Evolutionary conservation across 345 rosid species (phyloP).

Genomic region (Streptanthus diversifolius): DNA sequence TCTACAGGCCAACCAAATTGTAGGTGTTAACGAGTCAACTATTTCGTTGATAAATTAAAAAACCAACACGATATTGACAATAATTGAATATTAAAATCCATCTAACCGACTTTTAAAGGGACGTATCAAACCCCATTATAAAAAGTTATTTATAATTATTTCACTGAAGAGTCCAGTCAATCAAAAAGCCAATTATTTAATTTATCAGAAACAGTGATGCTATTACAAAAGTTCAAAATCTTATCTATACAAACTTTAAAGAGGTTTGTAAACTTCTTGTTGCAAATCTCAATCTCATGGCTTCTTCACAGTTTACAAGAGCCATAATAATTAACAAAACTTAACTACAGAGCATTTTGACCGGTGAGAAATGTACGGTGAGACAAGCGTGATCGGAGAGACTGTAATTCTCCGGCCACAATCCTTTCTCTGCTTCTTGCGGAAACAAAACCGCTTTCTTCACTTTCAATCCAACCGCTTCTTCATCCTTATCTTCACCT

Average conservation of each 20-base stretch:
- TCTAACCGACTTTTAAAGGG: background rate
- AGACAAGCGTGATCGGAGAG: conserved; percentile 92
- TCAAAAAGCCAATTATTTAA: background rate
- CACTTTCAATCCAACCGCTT: conserved; percentile 65
- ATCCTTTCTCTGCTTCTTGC: conserved; percentile 80
- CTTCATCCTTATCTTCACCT: conserved; percentile 17
- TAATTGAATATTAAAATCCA: background rate
- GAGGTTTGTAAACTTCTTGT: background rate
- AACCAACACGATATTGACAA: background rate
- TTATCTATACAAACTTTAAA: background rate
- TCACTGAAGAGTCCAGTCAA: background rate
- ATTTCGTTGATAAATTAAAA: no score
- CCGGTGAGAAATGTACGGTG: conserved; percentile 76
- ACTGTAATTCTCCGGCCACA: conserved; percentile 83
- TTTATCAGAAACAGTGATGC: background rate
- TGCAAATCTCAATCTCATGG: conserved; percentile 7
- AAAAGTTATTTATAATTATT: background rate
- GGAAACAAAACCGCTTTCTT: conserved; percentile 81
- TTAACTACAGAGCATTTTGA: conserved; percentile 54
- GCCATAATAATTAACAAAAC: background rate
- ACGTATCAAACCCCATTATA: background rate
- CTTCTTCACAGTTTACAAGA: background rate
- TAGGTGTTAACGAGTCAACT: conserved; percentile 5
- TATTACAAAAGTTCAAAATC: background rate
- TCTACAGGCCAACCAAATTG: background rate